Evolutionary conservation across 495 filamentous ascomycete genomes (phyloP).

Genomic region (Tuber aestivum): DNA sequence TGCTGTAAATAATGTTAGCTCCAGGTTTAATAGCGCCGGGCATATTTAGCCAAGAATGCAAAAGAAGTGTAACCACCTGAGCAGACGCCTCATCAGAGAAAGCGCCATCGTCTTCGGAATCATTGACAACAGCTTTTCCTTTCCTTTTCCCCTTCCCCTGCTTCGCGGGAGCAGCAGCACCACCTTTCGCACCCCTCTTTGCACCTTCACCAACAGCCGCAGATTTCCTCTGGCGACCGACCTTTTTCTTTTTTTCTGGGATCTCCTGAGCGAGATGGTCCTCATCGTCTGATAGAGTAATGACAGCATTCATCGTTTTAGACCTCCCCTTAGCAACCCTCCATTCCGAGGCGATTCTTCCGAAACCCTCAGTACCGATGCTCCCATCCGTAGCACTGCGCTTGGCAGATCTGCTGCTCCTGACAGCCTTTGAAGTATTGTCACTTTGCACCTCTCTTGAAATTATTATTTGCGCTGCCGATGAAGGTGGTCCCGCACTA

Average conservation of each 20-base stretch:
- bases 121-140: not conserved
- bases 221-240: conserved; percentile 7
- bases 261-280: conserved; percentile 14
- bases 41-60: not conserved
- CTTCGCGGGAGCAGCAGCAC: conserved; percentile 2
- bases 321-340: conserved; percentile 32
- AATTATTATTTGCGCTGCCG: conserved; percentile 4
- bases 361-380: conserved; percentile 8
- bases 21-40: not conserved
- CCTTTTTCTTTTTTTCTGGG: not conserved
- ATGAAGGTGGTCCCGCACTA: conserved; percentile 1
- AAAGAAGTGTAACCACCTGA: not conserved
- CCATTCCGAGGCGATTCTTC: conserved; percentile 30
- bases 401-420: not conserved
- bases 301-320: conserved; percentile 21
- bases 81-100: not conserved
- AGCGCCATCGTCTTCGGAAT: not conserved
- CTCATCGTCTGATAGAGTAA: conserved; percentile 17
- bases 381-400: conserved; percentile 5
- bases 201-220: conserved; percentile 5
- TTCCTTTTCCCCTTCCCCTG: not conserved
- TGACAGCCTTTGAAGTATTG: conserved; percentile 9
- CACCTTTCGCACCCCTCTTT: conserved; percentile 24
- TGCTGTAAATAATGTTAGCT: not conserved
- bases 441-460: conserved; percentile 13